Conservation (phyloP, 2,329 filamentous ascomycete species). For the Akanthomyces muscarius region DNA sequence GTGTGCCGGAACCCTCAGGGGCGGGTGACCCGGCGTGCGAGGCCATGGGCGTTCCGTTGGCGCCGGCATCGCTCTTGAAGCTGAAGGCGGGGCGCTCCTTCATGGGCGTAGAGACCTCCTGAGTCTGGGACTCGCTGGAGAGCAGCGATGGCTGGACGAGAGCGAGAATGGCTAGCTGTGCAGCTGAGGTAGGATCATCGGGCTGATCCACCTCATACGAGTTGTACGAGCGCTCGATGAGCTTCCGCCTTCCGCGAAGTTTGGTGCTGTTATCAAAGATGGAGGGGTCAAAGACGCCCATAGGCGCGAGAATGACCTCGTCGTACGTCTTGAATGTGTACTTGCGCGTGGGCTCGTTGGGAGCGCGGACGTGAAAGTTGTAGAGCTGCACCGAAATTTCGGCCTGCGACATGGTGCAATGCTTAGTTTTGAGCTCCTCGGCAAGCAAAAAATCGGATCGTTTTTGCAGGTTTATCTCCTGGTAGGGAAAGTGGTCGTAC, state of each 20-base stretch:
- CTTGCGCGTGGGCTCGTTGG: conserved; percentile 84
- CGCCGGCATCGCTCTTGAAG: conserved; percentile 63
- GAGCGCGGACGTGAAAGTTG: conserved; percentile 86
- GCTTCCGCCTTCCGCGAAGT: conserved; percentile 70
- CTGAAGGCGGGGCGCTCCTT: conserved; percentile 67
- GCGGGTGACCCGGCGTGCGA: conserved; percentile 85
- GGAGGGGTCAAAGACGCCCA: conserved; percentile 87
- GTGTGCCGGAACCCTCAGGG: conserved; percentile 71
- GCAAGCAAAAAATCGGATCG: conserved; percentile 91
- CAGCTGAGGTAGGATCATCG: conserved; percentile 83
- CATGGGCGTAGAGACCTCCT: conserved; percentile 54
- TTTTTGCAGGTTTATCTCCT: conserved; percentile 85
- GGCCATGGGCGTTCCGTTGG: conserved; percentile 73
- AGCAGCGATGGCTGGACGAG: conserved; percentile 57
- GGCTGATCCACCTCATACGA: conserved; percentile 83
- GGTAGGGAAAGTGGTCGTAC: conserved; percentile 91
- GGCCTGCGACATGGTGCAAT: conserved; percentile 85
- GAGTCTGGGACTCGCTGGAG: conserved; percentile 33
- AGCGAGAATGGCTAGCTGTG: conserved; percentile 66
- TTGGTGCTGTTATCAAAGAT: conserved; percentile 84
- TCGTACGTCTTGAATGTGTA: conserved; percentile 97
- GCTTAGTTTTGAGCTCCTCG: conserved; percentile 91
- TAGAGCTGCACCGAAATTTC: conserved; percentile 84
- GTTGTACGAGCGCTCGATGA: conserved; percentile 86
- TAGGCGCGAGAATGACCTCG: conserved; percentile 87